These are phyloP conservation scores for Colletotrichum sp. DNA, from an alignment of 2,329 filamentous ascomycete species.

Conservation along the genomic window DNA sequence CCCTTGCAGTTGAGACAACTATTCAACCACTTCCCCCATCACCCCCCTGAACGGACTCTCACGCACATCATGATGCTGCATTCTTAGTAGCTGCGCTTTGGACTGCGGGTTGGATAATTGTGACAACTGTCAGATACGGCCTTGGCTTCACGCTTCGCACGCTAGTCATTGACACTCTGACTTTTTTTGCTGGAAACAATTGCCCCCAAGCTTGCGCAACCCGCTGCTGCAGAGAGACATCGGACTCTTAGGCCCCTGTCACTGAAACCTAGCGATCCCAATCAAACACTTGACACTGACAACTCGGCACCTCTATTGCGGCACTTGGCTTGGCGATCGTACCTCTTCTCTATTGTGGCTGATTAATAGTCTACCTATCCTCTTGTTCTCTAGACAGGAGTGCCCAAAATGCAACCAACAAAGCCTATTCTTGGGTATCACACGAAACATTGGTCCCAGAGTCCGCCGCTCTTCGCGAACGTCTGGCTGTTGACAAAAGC, in stretches of 20 bases:
- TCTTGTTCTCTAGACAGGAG: neutral
- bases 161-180: neutral
- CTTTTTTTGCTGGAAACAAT: neutral
- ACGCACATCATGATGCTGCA: neutral
- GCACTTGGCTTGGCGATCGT: neutral
- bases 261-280: conserved; percentile 14
- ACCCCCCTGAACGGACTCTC: neutral
- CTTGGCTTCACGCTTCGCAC: neutral
- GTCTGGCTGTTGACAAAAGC: conserved; percentile 76
- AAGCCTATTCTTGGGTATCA: conserved; percentile 21
- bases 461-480: conserved; percentile 75
- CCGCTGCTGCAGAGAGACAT: neutral
- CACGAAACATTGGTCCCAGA: conserved; percentile 71
- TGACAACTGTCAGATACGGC: neutral
- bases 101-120: neutral
- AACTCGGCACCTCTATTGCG: neutral
- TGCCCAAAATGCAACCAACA: neutral
- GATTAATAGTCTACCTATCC: neutral
- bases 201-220: neutral
- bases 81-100: neutral
- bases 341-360: neutral
- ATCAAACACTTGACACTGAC: neutral
- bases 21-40: neutral
- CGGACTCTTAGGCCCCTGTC: neutral
- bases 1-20: neutral